Base-by-base conservation (phyloP, 2,329 filamentous ascomycete species). In the Calonectria fujianensis region DNA sequence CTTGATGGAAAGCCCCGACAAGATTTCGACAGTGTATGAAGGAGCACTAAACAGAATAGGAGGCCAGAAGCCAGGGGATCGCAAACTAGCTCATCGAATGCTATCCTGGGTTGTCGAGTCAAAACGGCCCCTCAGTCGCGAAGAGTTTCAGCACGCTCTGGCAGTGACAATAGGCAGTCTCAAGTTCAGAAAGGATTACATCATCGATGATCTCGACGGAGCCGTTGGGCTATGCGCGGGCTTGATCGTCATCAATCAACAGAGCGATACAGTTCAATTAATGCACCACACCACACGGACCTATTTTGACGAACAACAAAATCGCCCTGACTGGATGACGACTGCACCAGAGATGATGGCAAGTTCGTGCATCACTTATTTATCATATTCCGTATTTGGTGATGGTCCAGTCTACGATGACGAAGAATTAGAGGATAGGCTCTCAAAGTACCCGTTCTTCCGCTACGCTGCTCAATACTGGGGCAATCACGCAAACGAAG, bases 1-100 rank as follows among this genome's bases (percentile, higher is more conserved):
- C n/a, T 48, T 48, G n/a, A 48, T 48, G n/a, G n/a, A 48, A n/a
- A 48, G 45, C 11, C 45, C 45, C n/a, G 45, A 48, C 45, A 48
- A 48, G 45, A 48, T 48, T 24, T 48, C 45, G 4, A 48, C 45
- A 24, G 45, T 48, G 45, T 48, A 48, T 4, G 45, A 48, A 13
- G 45, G 45, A 13, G 45, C 45, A 13, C 45, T 48, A 2, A 48
- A 24, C n/a, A 48, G 45, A 24, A 48, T 48, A 24, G 45, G 45
- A 24, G 45, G 45, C 18, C 45, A 48, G 45, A 48, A 48, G 18
- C 45, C 45, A 48, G 45, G 45, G 3, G 45, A 48, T 48, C 45
- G 45, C 20, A 48, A 24, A 5, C 45, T 48, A 4, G 45, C 45
- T 13, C 45, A 48, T 24, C 45, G 45, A 48, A 48, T 48, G 45